A percentile compares a stretch with the other conserved stretches of the same genome.
phyloP scores from a whole-genome alignment of 2,329 filamentous ascomycete species.

The Atkinsonella hypoxylon region DNA sequence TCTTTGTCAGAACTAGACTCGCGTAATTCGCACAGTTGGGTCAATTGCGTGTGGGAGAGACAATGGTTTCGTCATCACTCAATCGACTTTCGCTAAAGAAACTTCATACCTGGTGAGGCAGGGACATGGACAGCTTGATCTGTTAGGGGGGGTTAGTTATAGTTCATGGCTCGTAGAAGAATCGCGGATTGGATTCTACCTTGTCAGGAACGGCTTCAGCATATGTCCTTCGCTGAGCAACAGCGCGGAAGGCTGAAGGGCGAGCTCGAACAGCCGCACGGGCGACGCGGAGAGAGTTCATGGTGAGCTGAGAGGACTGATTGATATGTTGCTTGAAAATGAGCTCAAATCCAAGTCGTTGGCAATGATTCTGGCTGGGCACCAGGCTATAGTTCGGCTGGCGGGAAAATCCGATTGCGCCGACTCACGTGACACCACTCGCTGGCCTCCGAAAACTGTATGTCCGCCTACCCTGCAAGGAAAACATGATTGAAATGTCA shows the following conservation, averaged over 20 bases:
- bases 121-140: conserved; percentile 96
- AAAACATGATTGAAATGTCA: too few relatives aligned
- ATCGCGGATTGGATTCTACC: conserved; percentile 30
- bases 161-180: conserved; percentile 8
- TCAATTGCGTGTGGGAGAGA: conserved; percentile 16
- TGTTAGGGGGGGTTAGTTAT: conserved; percentile 22
- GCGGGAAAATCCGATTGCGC: conserved; percentile 25
- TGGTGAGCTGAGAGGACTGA: conserved; percentile 44
- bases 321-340: conserved; percentile 35
- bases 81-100: conserved; percentile 9
- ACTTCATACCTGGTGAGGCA: conserved; percentile 88
- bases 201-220: conserved; percentile 80
- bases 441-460: too few relatives aligned
- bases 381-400: conserved; percentile 28
- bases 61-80: conserved; percentile 5
- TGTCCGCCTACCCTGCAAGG: too few relatives aligned
- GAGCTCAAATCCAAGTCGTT: conserved; percentile 29
- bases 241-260: conserved; percentile 62
- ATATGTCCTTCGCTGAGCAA: conserved; percentile 79
- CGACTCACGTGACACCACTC: conserved; percentile 14
- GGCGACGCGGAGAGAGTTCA: conserved; percentile 92
- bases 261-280: conserved; percentile 78
- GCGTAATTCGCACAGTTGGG: conserved; percentile 4
- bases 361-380: conserved; percentile 35
- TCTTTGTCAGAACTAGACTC: conserved; percentile 12